Evolutionary conservation across 2,329 filamentous ascomycete genomes (phyloP), one percentile per base, ranked within the genome.

Genomic region (Fusarium sp.): DNA sequence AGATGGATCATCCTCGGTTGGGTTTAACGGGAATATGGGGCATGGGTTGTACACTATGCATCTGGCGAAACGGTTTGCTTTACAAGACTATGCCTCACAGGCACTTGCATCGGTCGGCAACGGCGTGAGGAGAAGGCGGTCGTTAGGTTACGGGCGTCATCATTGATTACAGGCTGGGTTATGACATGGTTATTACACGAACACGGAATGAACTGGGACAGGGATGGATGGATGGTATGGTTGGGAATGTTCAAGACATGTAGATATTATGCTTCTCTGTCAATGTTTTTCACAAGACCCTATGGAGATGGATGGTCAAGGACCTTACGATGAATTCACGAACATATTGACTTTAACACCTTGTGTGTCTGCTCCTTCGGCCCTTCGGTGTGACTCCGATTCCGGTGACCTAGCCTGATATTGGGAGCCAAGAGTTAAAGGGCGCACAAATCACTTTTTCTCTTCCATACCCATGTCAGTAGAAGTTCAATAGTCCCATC

Each of bases 1-100:
- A 50, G 48, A 45, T 58, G 59, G 58, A 58, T 57, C 64, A 68
- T 73, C 58, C 64, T 50, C 67, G 62, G 59, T 66, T 64, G 68
- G 43, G 59, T 68, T 71, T 70, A 58, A 48, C 39, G 62, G 67
- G 52, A 56, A 73, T 52, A 57, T 67, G 66, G 70, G 70, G 52
- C 58, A 69, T 61, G 54, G 60, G 61, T 30, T 62, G 54, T 62
- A 62, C 27, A 66, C 59, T 56, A 74, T 66, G 64, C 52, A 71
- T 63, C 64, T 61, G 67, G 60, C 50, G 60, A 64, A 39, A 32
- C 48, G 58, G 50, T 65, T 37, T 32, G 64, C 62, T 66, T 75
- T 73, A 63, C 73, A 75, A 75, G 64, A 75, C 64, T 76, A 62
- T 66, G 73, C 73, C 73, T 76, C 70, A 20, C 52, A 60, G 73